These are phyloP conservation scores for Yarrowia sp. DNA, from an alignment of 805 yeast species.

Conservation along the genomic window DNA sequence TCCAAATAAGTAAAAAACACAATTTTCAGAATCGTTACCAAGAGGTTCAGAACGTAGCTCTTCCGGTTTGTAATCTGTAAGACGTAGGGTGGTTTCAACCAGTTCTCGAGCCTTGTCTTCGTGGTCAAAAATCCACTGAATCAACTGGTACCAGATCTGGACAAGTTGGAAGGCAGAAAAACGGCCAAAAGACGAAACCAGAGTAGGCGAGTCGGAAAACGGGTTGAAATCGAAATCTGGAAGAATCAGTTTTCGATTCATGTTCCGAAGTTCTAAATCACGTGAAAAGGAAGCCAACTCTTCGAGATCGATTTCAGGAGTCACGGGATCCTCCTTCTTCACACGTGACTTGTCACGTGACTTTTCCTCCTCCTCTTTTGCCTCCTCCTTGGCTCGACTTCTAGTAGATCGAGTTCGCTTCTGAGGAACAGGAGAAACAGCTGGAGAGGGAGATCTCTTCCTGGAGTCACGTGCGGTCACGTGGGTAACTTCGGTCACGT, in stretches of 20 bases:
- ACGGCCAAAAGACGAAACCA: neutral
- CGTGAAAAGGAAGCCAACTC: neutral
- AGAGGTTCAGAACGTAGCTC: slow-evolving; percentile 1
- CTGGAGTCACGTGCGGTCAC: neutral
- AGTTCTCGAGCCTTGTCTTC: slow-evolving; percentile 15
- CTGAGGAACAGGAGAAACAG: neutral
- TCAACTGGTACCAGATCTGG: slow-evolving; percentile 28
- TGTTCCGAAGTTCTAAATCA: neutral
- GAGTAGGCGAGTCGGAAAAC: neutral
- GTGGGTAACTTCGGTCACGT: neutral
- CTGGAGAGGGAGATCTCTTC: neutral
- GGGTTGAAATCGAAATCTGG: slow-evolving; percentile 1
- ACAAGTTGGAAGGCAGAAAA: neutral
- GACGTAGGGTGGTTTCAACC: neutral
- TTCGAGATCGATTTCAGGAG: neutral
- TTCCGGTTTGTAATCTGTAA: neutral
- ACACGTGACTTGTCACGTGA: neutral
- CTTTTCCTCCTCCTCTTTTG: neutral
- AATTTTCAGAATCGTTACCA: neutral
- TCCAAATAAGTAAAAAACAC: slow-evolving; percentile 36
- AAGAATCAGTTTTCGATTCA: neutral
- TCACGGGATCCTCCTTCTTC: neutral
- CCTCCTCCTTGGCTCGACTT: neutral
- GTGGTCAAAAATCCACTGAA: slow-evolving; percentile 29
- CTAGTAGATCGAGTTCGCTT: slow-evolving; percentile 16